Evolutionary conservation across 176 grass and related monocot genomes (phyloP).

Genomic region (Poa pratensis): DNA sequence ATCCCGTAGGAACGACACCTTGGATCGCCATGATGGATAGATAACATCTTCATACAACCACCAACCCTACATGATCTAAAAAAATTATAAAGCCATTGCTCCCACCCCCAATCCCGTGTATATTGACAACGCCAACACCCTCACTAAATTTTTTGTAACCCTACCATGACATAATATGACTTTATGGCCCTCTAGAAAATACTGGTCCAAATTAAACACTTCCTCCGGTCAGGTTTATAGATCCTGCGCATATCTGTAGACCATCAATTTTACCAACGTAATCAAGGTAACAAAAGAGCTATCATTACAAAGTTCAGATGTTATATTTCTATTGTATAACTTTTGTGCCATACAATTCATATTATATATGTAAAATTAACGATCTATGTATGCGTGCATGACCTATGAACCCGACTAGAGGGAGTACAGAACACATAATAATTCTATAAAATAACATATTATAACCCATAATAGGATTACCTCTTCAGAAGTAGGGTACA

Average conservation of each 20-base stretch:
- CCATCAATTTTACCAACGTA: too few species aligned
- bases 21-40: neutral
- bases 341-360: too few species aligned
- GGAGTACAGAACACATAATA: neutral
- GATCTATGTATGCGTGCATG: too few species aligned
- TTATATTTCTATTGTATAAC: too few species aligned
- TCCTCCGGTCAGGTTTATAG: too few species aligned
- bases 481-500: neutral
- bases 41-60: neutral
- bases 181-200: neutral
- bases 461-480: neutral
- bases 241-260: too few species aligned
- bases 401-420: too few species aligned
- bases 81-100: neutral
- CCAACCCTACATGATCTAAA: neutral
- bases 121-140: neutral
- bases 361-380: too few species aligned
- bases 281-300: too few species aligned
- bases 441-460: neutral
- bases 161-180: neutral
- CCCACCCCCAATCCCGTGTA: neutral
- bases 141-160: neutral
- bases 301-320: too few species aligned
- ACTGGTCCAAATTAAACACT: neutral
- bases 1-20: too few species aligned